phyloP scores from a whole-genome alignment of 495 filamentous ascomycete species.

The Aspergillus conjunctus region DNA sequence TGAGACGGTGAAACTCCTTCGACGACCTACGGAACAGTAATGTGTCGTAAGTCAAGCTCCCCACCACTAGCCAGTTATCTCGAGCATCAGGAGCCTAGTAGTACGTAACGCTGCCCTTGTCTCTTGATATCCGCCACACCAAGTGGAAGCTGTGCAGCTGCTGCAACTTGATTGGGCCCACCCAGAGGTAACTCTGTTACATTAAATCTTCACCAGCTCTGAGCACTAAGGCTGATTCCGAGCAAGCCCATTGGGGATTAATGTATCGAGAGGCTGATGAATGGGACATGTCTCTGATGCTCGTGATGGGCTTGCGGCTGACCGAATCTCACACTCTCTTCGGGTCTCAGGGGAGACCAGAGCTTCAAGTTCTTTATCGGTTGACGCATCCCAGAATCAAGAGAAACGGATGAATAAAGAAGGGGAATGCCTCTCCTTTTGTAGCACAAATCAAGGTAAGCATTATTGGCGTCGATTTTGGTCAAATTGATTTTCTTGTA shows the following conservation, averaged over 20 bases:
- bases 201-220: background rate
- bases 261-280: slow-evolving; percentile 2
- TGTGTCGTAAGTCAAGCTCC: slow-evolving; percentile 5
- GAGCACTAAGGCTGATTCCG: background rate
- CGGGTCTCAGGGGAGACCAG: too few relatives aligned
- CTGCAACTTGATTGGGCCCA: slow-evolving; percentile 4
- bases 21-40: too few relatives aligned
- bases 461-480: background rate
- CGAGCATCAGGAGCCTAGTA: too few relatives aligned
- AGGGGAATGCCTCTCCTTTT: background rate
- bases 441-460: slow-evolving; percentile 3
- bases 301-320: background rate
- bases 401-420: background rate
- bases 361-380: too few relatives aligned
- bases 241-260: slow-evolving; percentile 3
- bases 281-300: slow-evolving; percentile 1
- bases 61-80: slow-evolving; percentile 20
- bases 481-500: slow-evolving; percentile 4
- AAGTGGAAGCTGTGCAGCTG: slow-evolving; percentile 10
- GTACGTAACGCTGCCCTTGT: slow-evolving; percentile 28
- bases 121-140: slow-evolving; percentile 26
- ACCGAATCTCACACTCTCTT: too few relatives aligned
- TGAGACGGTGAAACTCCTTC: slow-evolving; percentile 24
- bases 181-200: slow-evolving; percentile 2
- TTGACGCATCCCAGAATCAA: too few relatives aligned